Conservation (phyloP, 2,329 filamentous ascomycete genomes). For the Fusarium sambucinum region DNA sequence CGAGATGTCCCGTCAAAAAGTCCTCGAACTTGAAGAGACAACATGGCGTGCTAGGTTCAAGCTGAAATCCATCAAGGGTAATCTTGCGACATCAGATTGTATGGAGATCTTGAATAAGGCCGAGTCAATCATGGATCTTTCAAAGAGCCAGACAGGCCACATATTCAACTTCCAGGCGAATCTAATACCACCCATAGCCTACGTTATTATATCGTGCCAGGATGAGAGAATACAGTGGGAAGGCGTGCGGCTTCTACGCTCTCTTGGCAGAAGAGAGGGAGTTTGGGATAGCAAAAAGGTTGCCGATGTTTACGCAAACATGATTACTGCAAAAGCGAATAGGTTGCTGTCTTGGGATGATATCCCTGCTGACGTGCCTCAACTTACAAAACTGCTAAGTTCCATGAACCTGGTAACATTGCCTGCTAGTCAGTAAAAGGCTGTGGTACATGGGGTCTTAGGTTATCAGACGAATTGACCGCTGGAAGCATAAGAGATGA, state of each 20-base stretch:
- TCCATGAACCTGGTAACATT: not conserved
- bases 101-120: constrained; percentile 5
- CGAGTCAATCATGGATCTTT: constrained; percentile 6
- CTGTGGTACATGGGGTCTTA: no score
- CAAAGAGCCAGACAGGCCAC: not conserved
- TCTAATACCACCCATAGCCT: constrained; percentile 12
- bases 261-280: constrained; percentile 8
- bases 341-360: constrained; percentile 13
- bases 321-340: constrained; percentile 12
- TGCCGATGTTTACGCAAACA: constrained; percentile 15
- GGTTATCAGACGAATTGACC: no score
- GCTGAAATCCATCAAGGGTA: not conserved
- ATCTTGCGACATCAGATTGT: not conserved
- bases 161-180: constrained; percentile 20
- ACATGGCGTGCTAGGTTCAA: constrained; percentile 14
- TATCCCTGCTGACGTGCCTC: constrained; percentile 15
- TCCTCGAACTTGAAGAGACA: constrained; percentile 13
- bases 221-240: constrained; percentile 20
- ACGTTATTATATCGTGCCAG: constrained; percentile 22
- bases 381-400: constrained; percentile 3
- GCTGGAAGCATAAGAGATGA: no score
- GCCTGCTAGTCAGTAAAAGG: not conserved
- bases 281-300: constrained; percentile 32
- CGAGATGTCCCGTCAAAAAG: not conserved
- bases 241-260: not conserved